Conservation (phyloP, 495 filamentous ascomycete genomes). For the Aspergillus panamensis region DNA sequence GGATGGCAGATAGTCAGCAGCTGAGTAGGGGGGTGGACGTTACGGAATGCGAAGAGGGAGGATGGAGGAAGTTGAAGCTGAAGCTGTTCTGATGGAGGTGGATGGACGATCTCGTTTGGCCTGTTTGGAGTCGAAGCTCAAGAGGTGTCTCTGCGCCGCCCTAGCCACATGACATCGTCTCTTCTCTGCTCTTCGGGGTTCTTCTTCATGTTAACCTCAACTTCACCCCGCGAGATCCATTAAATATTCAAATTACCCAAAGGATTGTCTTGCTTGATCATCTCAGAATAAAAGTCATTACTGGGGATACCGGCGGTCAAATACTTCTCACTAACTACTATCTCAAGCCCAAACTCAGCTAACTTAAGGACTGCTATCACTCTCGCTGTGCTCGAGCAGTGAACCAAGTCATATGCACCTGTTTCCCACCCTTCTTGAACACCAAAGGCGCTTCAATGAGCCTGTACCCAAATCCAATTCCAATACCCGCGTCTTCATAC, state of each 20-base stretch:
- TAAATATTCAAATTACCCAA: not conserved
- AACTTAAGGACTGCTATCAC: not conserved
- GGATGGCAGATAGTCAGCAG: conserved; percentile 1
- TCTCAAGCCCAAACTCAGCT: not conserved
- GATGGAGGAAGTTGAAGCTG: conserved; percentile 3
- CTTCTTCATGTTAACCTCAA: not conserved
- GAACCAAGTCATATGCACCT: conserved; percentile 32
- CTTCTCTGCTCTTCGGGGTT: not conserved
- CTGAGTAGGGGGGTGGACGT: conserved; percentile 1
- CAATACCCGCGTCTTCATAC: conserved; percentile 50
- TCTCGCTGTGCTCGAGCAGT: conserved; percentile 34
- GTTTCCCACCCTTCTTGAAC: conserved; percentile 28
- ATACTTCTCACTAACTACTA: not conserved
- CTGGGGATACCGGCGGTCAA: no score
- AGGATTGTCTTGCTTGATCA: not conserved
- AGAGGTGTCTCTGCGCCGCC: conserved; percentile 22
- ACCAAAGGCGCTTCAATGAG: conserved; percentile 31
- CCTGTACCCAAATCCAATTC: conserved; percentile 39
- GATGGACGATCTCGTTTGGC: conserved; percentile 14
- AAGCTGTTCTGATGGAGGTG: conserved; percentile 18
- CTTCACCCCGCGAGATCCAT: not conserved
- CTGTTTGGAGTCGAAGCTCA: conserved; percentile 15
- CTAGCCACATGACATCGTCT: conserved; percentile 12
- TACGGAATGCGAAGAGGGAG: conserved; percentile 2
- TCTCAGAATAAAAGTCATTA: no score